These are phyloP conservation scores for Saururus chinensis DNA, from an alignment of 164 flowering plant species.

Conservation along the genomic window DNA sequence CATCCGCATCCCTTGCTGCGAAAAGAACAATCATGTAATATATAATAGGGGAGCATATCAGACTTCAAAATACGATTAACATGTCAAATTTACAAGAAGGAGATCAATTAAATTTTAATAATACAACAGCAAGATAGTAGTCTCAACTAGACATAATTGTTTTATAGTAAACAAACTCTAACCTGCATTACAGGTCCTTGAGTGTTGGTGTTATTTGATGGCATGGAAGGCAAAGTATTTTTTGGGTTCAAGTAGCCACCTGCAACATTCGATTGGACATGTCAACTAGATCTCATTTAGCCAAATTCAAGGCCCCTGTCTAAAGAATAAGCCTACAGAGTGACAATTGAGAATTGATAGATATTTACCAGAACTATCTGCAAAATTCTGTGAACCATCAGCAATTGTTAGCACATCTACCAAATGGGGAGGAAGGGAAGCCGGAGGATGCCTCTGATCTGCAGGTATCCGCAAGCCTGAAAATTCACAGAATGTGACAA, in stretches of 20 bases:
- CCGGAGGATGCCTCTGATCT: conserved; percentile 72
- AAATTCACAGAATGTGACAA: not conserved
- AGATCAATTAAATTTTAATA: no score
- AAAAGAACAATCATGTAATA: no score
- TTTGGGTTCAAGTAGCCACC: conserved; percentile 68
- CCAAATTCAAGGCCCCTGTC: not conserved
- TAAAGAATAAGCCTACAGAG: not conserved
- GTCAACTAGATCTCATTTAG: not conserved
- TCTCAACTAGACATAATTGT: not conserved
- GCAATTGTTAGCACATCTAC: conserved; percentile 53
- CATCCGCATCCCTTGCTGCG: not conserved
- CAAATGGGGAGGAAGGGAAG: conserved; percentile 78
- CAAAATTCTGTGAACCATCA: conserved; percentile 46
- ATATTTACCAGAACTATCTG: conserved; percentile 63
- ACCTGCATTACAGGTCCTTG: conserved; percentile 75
- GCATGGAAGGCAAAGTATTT: conserved; percentile 42
- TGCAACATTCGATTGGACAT: conserved; percentile 16
- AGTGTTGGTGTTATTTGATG: conserved; percentile 36
- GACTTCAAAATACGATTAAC: no score
- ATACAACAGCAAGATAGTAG: no score
- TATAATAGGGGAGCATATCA: no score
- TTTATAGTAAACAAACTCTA: conserved; percentile 1
- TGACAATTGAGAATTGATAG: no score
- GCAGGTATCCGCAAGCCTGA: conserved; percentile 67
- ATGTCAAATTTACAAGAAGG: no score